These are phyloP conservation scores for Cystobasidiaceae sp. DNA, from an alignment of 1,284 basidiomycete genomes.

Conservation along the genomic window DNA sequence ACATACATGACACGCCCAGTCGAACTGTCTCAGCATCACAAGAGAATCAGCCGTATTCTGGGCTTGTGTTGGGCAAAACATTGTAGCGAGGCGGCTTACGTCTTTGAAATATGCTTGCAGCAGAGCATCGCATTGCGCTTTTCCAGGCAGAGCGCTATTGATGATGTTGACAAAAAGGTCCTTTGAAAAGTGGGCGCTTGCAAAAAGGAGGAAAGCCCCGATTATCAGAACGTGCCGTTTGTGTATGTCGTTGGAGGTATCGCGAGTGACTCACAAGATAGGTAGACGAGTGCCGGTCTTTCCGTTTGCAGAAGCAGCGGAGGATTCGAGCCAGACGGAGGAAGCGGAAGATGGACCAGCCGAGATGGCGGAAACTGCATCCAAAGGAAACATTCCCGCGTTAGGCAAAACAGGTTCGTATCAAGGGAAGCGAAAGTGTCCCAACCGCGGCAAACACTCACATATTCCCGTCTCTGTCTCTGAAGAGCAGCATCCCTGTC, in stretches of 20 bases:
- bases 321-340: neutral
- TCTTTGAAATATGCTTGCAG: neutral
- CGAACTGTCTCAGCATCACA: neutral
- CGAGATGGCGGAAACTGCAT: neutral
- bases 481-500: neutral
- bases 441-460: neutral
- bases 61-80: neutral
- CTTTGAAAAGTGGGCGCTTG: neutral
- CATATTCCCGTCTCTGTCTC: neutral
- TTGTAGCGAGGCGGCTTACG: neutral
- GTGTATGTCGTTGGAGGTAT: too few relatives aligned
- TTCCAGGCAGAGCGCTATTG: neutral
- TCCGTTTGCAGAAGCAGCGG: neutral
- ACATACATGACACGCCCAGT: conserved; percentile 1
- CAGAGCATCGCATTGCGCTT: neutral
- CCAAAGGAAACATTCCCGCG: neutral
- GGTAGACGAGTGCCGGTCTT: neutral
- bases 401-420: too few relatives aligned
- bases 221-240: too few relatives aligned
- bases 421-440: too few relatives aligned
- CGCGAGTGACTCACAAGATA: neutral
- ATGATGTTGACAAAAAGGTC: neutral
- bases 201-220: neutral
- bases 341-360: neutral
- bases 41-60: neutral